A percentile compares a stretch with the other conserved stretches of the same genome.
Conservation (phyloP, 176 grass and related monocot genomes). For the Dactylis glomerata region DNA sequence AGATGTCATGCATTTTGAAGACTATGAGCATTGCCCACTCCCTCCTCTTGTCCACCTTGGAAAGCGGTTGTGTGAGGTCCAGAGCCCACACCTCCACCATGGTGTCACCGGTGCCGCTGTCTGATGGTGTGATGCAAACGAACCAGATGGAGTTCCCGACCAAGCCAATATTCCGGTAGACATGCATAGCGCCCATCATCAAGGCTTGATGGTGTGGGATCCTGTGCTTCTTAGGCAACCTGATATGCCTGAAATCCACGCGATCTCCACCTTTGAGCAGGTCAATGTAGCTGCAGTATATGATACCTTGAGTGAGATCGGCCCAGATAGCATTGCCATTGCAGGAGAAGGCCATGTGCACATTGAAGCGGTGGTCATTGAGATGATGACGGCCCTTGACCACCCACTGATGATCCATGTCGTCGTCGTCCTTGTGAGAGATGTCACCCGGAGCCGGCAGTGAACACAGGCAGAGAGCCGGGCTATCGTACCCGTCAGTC, state of each 20-base stretch:
- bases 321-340: not conserved
- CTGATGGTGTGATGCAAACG: not conserved
- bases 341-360: not conserved
- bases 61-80: not conserved
- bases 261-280: not conserved
- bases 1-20: not conserved
- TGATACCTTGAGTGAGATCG: not conserved
- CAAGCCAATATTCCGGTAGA: not conserved
- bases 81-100: no score
- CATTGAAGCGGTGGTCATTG: not conserved
- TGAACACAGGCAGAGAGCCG: not conserved
- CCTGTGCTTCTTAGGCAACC: not conserved
- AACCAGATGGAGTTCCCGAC: slow-evolving; percentile 11
- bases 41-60: not conserved
- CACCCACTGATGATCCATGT: not conserved
- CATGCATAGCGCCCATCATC: not conserved
- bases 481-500: no score
- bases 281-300: not conserved
- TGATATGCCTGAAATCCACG: not conserved
- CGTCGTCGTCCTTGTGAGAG: not conserved
- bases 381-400: not conserved
- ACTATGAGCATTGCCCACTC: not conserved
- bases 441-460: not conserved
- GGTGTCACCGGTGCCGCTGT: not conserved
- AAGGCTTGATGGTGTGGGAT: no score